Evolutionary conservation across 108 stramenopile genomes (phyloP).

Genomic region (Nannochloropsis salina): DNA sequence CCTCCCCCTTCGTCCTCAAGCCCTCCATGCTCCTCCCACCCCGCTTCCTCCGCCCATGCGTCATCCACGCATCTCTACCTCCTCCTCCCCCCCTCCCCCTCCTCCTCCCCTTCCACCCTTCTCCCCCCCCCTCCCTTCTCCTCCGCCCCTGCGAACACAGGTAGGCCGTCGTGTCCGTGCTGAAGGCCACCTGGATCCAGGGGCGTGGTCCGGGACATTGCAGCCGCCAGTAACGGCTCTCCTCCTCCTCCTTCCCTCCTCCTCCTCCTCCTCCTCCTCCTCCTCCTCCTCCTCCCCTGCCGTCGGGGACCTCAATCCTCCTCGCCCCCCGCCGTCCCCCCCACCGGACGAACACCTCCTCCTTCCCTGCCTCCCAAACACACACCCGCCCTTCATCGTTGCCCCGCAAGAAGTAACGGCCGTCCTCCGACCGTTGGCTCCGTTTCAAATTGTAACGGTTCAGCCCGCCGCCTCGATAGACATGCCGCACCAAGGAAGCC

Average conservation of each 20-base stretch:
- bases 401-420: background rate
- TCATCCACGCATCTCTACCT: background rate
- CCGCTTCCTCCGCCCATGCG: background rate
- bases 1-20: background rate
- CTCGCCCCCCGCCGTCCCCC: no score
- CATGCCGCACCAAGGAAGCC: background rate
- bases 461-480: background rate
- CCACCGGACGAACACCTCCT: no score
- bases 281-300: background rate
- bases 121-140: background rate
- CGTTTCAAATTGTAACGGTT: background rate
- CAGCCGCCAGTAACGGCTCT: background rate
- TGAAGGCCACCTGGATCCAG: background rate
- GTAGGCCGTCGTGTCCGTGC: background rate
- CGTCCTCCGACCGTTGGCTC: constrained; percentile 1
- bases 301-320: no score
- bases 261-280: background rate
- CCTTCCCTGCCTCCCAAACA: constrained; percentile 6
- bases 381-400: constrained; percentile 9
- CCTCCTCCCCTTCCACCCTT: background rate
- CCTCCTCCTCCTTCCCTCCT: background rate
- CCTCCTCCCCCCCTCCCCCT: background rate
- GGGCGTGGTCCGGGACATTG: background rate
- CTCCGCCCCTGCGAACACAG: background rate
- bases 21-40: background rate